These are phyloP conservation scores for Podospora conica DNA, from an alignment of 495 filamentous ascomycete species.

Conservation along the genomic window DNA sequence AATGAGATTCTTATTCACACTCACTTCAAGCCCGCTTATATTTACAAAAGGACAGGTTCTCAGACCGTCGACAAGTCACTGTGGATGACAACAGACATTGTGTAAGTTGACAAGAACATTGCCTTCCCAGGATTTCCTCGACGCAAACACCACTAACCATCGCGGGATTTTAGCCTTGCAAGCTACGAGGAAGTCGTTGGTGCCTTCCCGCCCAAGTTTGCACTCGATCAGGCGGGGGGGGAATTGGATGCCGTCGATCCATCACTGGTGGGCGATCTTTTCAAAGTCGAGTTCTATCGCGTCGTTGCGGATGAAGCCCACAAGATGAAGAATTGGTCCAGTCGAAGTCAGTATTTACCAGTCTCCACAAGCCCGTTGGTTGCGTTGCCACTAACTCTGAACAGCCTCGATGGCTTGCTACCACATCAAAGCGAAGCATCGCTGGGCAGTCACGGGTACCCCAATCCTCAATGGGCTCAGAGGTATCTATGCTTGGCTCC, in stretches of 20 bases:
- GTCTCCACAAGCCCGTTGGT: not conserved
- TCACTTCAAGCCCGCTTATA: constrained; percentile 14
- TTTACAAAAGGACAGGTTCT: not conserved
- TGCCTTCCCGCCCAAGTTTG: constrained; percentile 10
- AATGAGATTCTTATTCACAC: constrained; percentile 39
- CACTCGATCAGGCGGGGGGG: constrained; percentile 20
- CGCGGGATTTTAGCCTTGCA: constrained; percentile 24
- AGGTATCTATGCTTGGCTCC: too few relatives aligned
- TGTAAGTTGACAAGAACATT: constrained; percentile 11
- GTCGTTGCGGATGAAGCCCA: constrained; percentile 60
- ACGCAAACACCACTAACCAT: too few relatives aligned
- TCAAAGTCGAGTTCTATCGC: constrained; percentile 46
- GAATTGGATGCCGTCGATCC: constrained; percentile 4
- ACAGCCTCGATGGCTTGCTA: constrained; percentile 49
- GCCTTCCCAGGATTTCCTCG: too few relatives aligned
- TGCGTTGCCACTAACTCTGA: not conserved
- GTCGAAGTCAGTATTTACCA: constrained; percentile 12
- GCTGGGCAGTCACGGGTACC: constrained; percentile 59
- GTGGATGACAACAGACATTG: constrained; percentile 19
- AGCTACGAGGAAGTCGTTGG: constrained; percentile 48
- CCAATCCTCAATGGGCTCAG: constrained; percentile 32
- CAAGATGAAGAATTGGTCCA: constrained; percentile 53
- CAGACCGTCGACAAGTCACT: not conserved
- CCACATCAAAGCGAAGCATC: constrained; percentile 44
- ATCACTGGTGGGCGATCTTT: constrained; percentile 26